Base-by-base conservation (phyloP, 257 asterid species). In the Catharanthus roseus region DNA sequence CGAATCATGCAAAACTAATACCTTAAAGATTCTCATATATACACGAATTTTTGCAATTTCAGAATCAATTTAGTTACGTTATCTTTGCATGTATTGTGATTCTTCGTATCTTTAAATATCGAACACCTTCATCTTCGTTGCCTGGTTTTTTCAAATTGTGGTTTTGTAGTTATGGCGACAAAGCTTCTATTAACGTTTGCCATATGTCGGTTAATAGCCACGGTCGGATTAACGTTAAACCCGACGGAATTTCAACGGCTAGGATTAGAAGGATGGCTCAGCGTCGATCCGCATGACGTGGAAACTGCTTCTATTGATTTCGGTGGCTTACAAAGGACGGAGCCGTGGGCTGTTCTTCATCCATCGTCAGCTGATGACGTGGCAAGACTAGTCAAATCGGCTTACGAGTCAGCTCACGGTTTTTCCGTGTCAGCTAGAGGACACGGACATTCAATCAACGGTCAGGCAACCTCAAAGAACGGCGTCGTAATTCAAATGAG, bases 401-500 rank as follows among this genome's bases (percentile, higher is more conserved):
- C 89, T 10, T 88, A 88, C 72, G 86, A 86, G 68, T 88, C 93
- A 53, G 79, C 80, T 33, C 76, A 60, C 5, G 90, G 90, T 12
- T 77, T 90, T 68, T 44, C 83, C 23, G 85, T 90, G 42, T 88
- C 97, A 34, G 96, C 97, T 3, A 70, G 93, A 63, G 97, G 97
- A 0, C 96, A 88, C 75, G 97, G 97, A 0, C 97, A 90, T 80
- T 90, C 97, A 5, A 86, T 88, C 47, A 88, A 85, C 75, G 97
- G 97, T 41, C 97, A 90, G 65, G 88, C 97, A 9, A 83, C 79
- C 90, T 74, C 82, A 2, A 26, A 34, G 7, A 74, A 79, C 36
- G 96, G 97, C 7, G 80, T 88, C 18, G 93, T 90, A 9, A 53
- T 88, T 45, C 86, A 82, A 78, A 88, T 88, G 95, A 85, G 85